phyloP scores from a whole-genome alignment of 345 rosid species.

The Lepidium didymum region DNA sequence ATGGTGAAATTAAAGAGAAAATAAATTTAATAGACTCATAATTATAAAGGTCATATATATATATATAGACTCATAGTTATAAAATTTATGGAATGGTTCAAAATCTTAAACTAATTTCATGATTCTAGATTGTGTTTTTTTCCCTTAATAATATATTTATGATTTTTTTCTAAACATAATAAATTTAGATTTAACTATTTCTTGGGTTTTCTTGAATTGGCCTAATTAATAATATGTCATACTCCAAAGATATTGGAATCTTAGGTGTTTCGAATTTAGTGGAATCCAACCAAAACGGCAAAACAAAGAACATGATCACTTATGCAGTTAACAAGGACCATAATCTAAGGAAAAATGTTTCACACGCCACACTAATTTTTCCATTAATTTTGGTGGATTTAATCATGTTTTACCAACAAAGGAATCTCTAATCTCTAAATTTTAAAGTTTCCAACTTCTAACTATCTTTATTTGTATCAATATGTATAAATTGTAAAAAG shows the following conservation, averaged over 20 bases:
- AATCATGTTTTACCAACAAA: neutral
- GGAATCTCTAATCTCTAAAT: neutral
- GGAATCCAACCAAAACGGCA: slow-evolving; percentile 3
- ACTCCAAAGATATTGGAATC: slow-evolving; percentile 7
- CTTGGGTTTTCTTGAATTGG: neutral
- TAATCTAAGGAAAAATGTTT: slow-evolving; percentile 7
- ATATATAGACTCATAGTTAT: too few species aligned
- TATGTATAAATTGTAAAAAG: neutral
- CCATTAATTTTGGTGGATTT: neutral
- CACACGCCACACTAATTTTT: neutral
- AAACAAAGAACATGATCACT: slow-evolving; percentile 15
- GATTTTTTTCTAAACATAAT: too few species aligned
- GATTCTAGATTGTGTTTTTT: neutral
- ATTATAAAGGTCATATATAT: too few species aligned
- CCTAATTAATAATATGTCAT: neutral
- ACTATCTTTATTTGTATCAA: neutral
- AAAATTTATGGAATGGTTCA: too few species aligned
- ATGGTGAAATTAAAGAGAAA: too few species aligned
- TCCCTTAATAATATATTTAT: neutral
- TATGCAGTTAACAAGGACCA: neutral
- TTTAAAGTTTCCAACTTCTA: neutral
- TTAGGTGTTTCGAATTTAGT: neutral
- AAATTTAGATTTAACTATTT: neutral
- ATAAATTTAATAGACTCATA: too few species aligned
- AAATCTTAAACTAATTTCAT: too few species aligned